Base-by-base conservation (phyloP, 148 eudicot species). In the Vaccinium macrocarpon region DNA sequence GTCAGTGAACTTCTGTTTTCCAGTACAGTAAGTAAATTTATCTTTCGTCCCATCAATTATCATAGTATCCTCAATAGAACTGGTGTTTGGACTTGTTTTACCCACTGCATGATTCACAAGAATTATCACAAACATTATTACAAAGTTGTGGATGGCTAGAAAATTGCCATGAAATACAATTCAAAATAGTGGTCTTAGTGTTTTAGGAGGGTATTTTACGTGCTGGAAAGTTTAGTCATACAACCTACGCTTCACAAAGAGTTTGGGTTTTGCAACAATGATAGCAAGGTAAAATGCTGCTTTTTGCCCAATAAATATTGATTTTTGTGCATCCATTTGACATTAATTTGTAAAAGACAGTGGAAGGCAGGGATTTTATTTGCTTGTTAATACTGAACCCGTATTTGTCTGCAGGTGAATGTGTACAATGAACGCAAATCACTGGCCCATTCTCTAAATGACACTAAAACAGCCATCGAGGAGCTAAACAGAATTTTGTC, bases 381-480 rank as follows among this genome's bases (percentile, higher is more conserved):
- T 46, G 1, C 9, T 27, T 71, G 14, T 55, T 64, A 51, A 51
- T 84, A 38, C 59, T 78, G 14, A 8, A 57, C 61, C 50, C 5
- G n/a, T 82, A 18, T 42, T 81, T 49, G 12, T n/a, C 32, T 86
- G 75, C 88, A 94, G 97, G 92, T 94, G 53, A 89, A 92, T 82
- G 91, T 91, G 48, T 94, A 94, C 87, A 83, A 90, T 35, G 97
- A 93, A 75, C 88, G 95, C n/a, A 96, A 91, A 88, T 90, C 91
- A 61, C 91, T 96, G 48, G 92, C 93, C 5, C 94, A 89, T 89
- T 93, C 99, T 35, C 85, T 96, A 8, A 88, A 85, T 38, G 99
- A 96, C 79, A 90, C 98, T 0, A 94, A 96, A 87, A 94, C 99
- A 81, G 99, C 97, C 10, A 91, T 96, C 51, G 91, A 96, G 56